A percentile compares a stretch with the other conserved stretches of the same genome.
These are phyloP conservation scores for Eimeria tenella DNA, from an alignment of 169 alveolate genomes.

Conservation along the genomic window DNA sequence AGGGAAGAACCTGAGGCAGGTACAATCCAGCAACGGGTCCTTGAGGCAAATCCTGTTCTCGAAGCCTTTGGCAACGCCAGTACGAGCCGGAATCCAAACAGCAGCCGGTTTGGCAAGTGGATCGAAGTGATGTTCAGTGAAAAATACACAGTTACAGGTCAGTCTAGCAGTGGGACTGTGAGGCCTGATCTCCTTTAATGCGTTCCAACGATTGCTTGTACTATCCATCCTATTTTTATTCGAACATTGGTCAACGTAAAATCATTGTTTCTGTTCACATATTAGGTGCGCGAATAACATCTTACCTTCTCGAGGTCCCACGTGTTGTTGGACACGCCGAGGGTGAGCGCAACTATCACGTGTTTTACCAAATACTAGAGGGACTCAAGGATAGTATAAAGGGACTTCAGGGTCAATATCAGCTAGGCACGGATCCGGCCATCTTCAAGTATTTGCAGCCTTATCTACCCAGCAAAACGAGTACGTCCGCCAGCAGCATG, in stretches of 20 bases:
- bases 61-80: slow-evolving; percentile 99
- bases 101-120: slow-evolving; percentile 94
- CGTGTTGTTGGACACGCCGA: slow-evolving; percentile 90
- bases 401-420: slow-evolving; percentile 16
- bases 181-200: too few species aligned
- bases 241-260: neutral
- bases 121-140: slow-evolving; percentile 93
- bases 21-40: slow-evolving; percentile 85
- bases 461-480: slow-evolving; percentile 8
- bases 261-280: neutral
- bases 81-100: slow-evolving; percentile 97
- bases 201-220: neutral
- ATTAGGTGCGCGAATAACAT: slow-evolving; percentile 68
- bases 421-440: slow-evolving; percentile 48
- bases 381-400: slow-evolving; percentile 88
- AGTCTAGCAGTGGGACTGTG: neutral
- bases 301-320: slow-evolving; percentile 74
- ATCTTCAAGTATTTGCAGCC: slow-evolving; percentile 48
- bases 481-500: neutral
- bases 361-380: slow-evolving; percentile 95
- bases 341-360: slow-evolving; percentile 96
- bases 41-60: slow-evolving; percentile 97
- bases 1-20: neutral
- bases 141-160: slow-evolving; percentile 80
- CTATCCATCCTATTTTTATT: neutral